A percentile compares a stretch with the other conserved stretches of the same genome.
These are phyloP conservation scores for Leccinum boreale DNA, from an alignment of 768 basidiomycete genomes.

Conservation along the genomic window DNA sequence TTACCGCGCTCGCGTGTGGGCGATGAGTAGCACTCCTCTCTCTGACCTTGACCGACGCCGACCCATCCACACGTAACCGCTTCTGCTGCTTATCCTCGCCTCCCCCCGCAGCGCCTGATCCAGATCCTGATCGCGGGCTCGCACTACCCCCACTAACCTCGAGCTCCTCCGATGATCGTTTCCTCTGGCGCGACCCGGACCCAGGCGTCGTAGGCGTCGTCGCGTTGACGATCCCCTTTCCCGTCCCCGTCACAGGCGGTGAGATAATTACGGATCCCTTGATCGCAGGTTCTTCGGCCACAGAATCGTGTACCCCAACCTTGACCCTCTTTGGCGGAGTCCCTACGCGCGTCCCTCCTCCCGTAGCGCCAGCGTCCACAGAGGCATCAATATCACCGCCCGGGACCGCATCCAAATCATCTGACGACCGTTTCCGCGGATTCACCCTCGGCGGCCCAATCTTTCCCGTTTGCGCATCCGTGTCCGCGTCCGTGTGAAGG, in stretches of 20 bases:
- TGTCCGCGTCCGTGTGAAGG: not conserved
- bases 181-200: constrained; percentile 32
- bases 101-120: not conserved
- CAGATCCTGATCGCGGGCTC: constrained; percentile 5
- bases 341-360: constrained; percentile 12
- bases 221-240: constrained; percentile 3
- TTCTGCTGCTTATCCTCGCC: constrained; percentile 26
- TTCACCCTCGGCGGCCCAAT: constrained; percentile 12
- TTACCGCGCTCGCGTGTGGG: not conserved
- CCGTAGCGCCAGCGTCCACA: not conserved
- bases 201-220: constrained; percentile 3
- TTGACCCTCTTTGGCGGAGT: constrained; percentile 44
- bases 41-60: constrained; percentile 9
- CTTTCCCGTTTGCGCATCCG: constrained; percentile 2
- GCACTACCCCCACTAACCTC: constrained; percentile 20
- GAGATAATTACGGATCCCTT: not conserved
- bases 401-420: constrained; percentile 29
- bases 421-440: constrained; percentile 36
- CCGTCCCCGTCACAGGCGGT: not conserved
- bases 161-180: constrained; percentile 52
- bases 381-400: not conserved
- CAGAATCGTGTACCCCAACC: constrained; percentile 10
- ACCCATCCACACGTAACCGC: constrained; percentile 26
- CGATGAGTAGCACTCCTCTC: not conserved
- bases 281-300: constrained; percentile 8